Conservation (phyloP, 73 alveolate species). For the Effrenium voratum region DNA sequence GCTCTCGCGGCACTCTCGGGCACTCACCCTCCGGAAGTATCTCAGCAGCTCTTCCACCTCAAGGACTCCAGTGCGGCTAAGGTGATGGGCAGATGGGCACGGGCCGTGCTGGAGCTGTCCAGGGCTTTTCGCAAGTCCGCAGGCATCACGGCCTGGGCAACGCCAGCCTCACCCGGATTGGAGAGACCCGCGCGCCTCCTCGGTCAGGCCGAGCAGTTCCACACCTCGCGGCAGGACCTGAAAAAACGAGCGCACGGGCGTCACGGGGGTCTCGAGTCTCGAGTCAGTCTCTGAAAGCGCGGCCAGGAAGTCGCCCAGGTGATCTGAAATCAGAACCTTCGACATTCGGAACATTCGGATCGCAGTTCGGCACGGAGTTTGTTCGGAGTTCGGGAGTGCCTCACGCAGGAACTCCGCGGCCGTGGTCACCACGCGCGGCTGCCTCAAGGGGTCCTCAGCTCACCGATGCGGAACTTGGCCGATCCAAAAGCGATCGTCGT, state of each 20-base stretch:
- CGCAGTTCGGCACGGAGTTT: background rate
- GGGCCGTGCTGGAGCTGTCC: conserved; percentile 4
- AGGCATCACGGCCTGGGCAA: conserved; percentile 43
- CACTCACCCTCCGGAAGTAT: conserved; percentile 9
- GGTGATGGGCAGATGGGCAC: background rate
- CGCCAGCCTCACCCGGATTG: background rate
- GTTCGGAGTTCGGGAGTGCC: background rate
- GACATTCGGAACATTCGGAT: background rate
- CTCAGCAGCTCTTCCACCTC: conserved; percentile 48
- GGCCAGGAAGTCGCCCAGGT: conserved; percentile 33
- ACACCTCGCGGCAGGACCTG: conserved; percentile 29
- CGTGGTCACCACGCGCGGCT: conserved; percentile 45
- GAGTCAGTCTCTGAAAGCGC: too few relatives aligned
- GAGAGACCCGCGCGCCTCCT: background rate
- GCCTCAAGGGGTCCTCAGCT: conserved; percentile 34
- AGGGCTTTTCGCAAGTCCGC: conserved; percentile 13
- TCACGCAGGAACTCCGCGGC: conserved; percentile 33
- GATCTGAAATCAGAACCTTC: conserved; percentile 32
- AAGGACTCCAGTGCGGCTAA: background rate
- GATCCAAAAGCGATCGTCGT: background rate
- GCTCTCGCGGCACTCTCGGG: background rate
- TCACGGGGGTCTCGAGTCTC: background rate
- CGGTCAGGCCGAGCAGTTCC: conserved; percentile 3
- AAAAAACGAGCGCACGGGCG: background rate
- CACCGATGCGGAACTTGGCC: background rate